A percentile compares a stretch with the other conserved stretches of the same genome.
These are phyloP conservation scores for Glutinoglossum americanum DNA, from an alignment of 495 filamentous ascomycete species.

Conservation along the genomic window DNA sequence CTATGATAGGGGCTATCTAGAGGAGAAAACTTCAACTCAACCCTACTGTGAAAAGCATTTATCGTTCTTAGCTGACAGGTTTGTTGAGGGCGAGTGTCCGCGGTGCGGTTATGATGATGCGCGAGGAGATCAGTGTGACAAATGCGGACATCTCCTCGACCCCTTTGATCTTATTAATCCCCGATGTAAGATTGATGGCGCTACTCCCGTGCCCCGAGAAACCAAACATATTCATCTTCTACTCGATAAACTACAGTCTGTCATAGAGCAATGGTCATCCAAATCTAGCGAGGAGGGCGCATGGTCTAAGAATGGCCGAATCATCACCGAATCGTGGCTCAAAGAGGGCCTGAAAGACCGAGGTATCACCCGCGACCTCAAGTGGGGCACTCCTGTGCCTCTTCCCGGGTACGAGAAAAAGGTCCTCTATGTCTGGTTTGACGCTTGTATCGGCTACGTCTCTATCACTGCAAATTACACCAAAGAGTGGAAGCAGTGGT, in stretches of 20 bases:
- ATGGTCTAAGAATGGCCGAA: constrained; percentile 57
- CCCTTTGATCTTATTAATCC: constrained; percentile 10
- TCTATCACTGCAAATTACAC: constrained; percentile 92
- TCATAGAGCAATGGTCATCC: constrained; percentile 7
- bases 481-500: constrained; percentile 84
- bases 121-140: constrained; percentile 12
- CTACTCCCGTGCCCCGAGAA: constrained; percentile 7
- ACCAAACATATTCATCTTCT: constrained; percentile 11
- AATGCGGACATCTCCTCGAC: constrained; percentile 10
- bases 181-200: constrained; percentile 11
- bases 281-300: constrained; percentile 30
- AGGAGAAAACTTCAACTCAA: constrained; percentile 9
- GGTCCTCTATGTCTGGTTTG: constrained; percentile 96
- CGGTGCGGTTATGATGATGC: constrained; percentile 10
- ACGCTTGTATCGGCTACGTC: constrained; percentile 89
- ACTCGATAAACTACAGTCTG: constrained; percentile 11
- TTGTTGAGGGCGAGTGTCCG: constrained; percentile 12
- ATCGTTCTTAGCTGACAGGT: constrained; percentile 11
- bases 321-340: constrained; percentile 44
- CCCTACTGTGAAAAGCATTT: constrained; percentile 10
- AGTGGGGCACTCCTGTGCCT: constrained; percentile 66
- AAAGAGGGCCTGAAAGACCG: constrained; percentile 62
- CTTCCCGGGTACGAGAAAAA: constrained; percentile 46
- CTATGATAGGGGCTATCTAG: constrained; percentile 7
- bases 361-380: constrained; percentile 80